Evolutionary conservation across 805 yeast species (phyloP), one percentile per base, ranked within the genome.

Genomic region (Starmera quercuum): DNA sequence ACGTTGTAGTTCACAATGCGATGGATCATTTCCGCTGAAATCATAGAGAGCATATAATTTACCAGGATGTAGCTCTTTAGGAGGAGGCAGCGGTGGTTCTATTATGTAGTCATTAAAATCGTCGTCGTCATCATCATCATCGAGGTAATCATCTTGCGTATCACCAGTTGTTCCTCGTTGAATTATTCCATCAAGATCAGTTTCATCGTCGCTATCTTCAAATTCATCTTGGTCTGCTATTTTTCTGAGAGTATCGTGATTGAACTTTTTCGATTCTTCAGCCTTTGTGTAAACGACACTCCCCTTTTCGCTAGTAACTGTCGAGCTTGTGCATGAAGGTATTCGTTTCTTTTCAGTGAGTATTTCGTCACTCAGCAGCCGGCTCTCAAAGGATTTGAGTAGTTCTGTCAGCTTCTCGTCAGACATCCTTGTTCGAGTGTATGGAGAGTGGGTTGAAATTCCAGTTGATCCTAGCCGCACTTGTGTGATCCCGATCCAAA

Each of bases 21-120:
- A 85, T 5, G 90, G 87, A 51, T 87, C 96, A 5, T 95, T 95
- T 1, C 97, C 97, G 33, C 68, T 70, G 48, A 92, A 90, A 32
- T 87, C 87, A 47, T 82, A 85, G 21, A 88, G 61, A 1, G 96
- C 96, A 55, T 88, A 88, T 20, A 88, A 64, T 49, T 81, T 79
- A 32, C 72, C 81, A 6, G 95, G 95, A 52, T 84, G 87, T 35
- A 88, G 59, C 45, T 84, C 95, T 38, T 72, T 68, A 4, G 94
- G 92, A 3, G 94, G 92, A 3, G 66, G 62, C 17, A 60, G 42
- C 10, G 68, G 62, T 15, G 64, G 61, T 24, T 41, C 56, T 14
- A 37, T 54, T 49, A 40, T 50, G 37, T 58, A 64, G 30, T 71
- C 66, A 41, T 64, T 65, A 42, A 67, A 61, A 27, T 66, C 73